These are phyloP conservation scores for Penicillium macrosclerotiorum DNA, from an alignment of 495 filamentous ascomycete species.

Conservation along the genomic window DNA sequence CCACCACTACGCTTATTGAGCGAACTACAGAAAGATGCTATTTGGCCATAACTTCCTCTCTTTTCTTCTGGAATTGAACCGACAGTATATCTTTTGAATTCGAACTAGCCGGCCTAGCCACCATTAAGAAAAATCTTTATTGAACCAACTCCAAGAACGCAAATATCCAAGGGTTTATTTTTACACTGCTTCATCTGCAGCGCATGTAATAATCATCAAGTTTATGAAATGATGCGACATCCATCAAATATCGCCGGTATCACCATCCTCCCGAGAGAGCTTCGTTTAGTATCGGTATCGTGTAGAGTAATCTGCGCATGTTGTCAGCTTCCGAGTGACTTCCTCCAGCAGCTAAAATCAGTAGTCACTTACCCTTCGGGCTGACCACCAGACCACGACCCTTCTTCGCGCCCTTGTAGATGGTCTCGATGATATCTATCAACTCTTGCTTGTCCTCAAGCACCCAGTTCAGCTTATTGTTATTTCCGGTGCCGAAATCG, in stretches of 20 bases:
- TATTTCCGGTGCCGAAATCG: conserved; percentile 97
- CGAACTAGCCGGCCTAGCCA: not conserved
- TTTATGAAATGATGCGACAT: conserved; percentile 13
- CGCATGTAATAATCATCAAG: conserved; percentile 17
- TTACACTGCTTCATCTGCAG: conserved; percentile 2
- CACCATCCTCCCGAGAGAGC: not conserved
- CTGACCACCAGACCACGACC: conserved; percentile 93
- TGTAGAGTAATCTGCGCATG: conserved; percentile 70
- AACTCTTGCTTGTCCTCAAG: conserved; percentile 98
- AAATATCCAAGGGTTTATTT: conserved; percentile 7
- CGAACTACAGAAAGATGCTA: too few relatives aligned
- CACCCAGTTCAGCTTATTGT: conserved; percentile 97
- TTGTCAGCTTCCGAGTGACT: conserved; percentile 17
- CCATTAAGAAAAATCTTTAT: conserved; percentile 1
- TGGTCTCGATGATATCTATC: conserved; percentile 97
- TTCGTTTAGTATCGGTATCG: conserved; percentile 68
- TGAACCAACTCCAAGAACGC: conserved; percentile 3
- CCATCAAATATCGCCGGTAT: not conserved
- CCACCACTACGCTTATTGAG: too few relatives aligned
- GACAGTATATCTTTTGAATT: not conserved
- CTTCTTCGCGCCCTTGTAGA: conserved; percentile 97
- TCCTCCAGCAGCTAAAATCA: not conserved
- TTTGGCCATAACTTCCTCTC: too few relatives aligned
- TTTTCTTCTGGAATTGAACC: too few relatives aligned
- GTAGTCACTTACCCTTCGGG: conserved; percentile 63